These are phyloP conservation scores for Candida tallmaniae DNA, from an alignment of 805 yeast genomes.

Conservation along the genomic window DNA sequence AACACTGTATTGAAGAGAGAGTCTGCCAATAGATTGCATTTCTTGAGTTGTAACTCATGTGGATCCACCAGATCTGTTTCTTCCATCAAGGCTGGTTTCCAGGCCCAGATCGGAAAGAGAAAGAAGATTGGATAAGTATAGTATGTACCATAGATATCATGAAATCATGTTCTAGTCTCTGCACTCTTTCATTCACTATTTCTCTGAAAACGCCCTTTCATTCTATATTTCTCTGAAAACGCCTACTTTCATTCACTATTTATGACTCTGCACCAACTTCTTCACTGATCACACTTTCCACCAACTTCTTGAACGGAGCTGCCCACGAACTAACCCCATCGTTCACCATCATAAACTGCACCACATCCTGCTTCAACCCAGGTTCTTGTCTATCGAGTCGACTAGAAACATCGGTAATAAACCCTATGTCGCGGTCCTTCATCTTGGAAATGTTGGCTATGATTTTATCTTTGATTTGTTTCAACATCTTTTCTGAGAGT, in stretches of 20 bases:
- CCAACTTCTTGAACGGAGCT: constrained; percentile 55
- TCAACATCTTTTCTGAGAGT: constrained; percentile 39
- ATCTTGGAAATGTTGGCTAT: constrained; percentile 1
- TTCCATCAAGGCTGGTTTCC: constrained; percentile 99
- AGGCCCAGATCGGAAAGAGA: constrained; percentile 93
- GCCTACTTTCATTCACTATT: constrained; percentile 1
- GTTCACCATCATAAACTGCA: constrained; percentile 54
- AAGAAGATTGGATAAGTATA: constrained; percentile 36
- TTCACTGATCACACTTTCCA: constrained; percentile 24
- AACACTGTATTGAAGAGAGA: constrained; percentile 95
- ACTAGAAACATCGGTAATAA: constrained; percentile 12
- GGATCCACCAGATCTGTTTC: constrained; percentile 96
- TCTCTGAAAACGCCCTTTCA: constrained; percentile 1
- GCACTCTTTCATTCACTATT: no score
- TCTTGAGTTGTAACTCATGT: constrained; percentile 96
- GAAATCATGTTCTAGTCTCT: no score
- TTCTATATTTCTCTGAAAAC: neutral
- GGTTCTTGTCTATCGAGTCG: constrained; percentile 3
- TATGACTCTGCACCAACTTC: no score
- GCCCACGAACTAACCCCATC: constrained; percentile 64
- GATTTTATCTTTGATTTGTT: constrained; percentile 41
- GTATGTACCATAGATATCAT: neutral
- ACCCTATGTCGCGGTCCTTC: constrained; percentile 8
- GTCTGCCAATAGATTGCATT: constrained; percentile 92
- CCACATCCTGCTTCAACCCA: constrained; percentile 22